These are phyloP conservation scores for Eucalyptus caleyi DNA, from an alignment of 345 rosid species.

Conservation along the genomic window DNA sequence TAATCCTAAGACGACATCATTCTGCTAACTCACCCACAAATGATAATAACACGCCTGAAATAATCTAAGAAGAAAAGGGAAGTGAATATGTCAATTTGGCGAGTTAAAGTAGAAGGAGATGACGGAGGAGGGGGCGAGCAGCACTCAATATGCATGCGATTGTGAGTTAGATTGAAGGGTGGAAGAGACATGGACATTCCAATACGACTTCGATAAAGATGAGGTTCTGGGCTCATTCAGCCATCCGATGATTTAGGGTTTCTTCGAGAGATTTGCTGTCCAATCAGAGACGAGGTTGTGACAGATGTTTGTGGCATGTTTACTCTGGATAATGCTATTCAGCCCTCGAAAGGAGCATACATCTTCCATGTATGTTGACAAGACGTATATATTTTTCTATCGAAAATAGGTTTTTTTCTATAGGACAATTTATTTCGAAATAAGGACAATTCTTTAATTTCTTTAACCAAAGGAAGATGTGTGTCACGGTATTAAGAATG, in stretches of 20 bases:
- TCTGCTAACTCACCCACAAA: not conserved
- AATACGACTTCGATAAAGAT: not conserved
- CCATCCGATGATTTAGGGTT: not conserved
- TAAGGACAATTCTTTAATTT: not conserved
- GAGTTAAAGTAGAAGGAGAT: not conserved
- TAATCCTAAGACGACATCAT: not conserved
- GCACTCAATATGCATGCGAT: too few relatives aligned
- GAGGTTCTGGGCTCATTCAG: not conserved
- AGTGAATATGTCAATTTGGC: not conserved
- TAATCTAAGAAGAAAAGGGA: not conserved
- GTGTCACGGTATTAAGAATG: not conserved
- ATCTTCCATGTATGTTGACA: not conserved
- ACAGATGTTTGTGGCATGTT: not conserved
- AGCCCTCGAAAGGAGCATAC: not conserved
- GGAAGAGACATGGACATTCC: not conserved
- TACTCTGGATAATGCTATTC: not conserved
- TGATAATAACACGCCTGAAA: not conserved
- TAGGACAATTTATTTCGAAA: not conserved
- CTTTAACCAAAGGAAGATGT: not conserved
- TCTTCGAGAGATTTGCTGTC: not conserved
- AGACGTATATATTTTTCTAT: too few relatives aligned
- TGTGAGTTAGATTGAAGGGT: too few relatives aligned
- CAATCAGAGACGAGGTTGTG: too few relatives aligned
- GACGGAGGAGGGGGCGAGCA: too few relatives aligned
- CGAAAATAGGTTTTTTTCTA: not conserved